These are phyloP conservation scores for Powellomyces hirtus DNA, from an alignment of 192 early-diverging fungal genomes.

Conservation along the genomic window DNA sequence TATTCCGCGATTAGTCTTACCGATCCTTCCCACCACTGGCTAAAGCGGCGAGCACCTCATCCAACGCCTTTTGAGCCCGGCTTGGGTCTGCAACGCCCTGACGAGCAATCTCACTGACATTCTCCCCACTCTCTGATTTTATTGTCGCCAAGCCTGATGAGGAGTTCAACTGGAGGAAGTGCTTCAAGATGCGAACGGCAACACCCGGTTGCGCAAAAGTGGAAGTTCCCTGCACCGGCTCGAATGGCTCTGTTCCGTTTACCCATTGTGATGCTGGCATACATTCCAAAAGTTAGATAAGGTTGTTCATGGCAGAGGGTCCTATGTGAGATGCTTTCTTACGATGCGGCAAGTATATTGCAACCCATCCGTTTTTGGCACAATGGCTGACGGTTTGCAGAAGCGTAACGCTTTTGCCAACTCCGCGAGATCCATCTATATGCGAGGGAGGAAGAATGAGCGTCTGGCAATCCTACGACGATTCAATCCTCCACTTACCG, in stretches of 20 bases:
- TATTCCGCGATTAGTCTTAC: neutral
- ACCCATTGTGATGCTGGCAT: slow-evolving; percentile 9
- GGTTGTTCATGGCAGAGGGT: too few relatives aligned
- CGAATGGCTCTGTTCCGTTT: slow-evolving; percentile 15
- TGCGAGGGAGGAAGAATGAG: neutral
- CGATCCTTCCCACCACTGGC: neutral
- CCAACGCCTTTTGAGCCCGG: slow-evolving; percentile 9
- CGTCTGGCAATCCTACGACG: neutral
- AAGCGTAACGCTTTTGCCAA: slow-evolving; percentile 19
- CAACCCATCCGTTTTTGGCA: slow-evolving; percentile 17
- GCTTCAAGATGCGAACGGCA: neutral
- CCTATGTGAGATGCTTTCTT: neutral
- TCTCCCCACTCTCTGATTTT: neutral
- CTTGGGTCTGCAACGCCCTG: neutral
- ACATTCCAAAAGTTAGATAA: too few relatives aligned
- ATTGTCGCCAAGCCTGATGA: neutral
- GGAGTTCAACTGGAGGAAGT: slow-evolving; percentile 1
- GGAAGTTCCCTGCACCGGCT: neutral
- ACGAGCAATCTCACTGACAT: neutral
- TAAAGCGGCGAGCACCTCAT: slow-evolving; percentile 7
- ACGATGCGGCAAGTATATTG: slow-evolving; percentile 17
- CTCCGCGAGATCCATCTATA: slow-evolving; percentile 19
- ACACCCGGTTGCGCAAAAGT: slow-evolving; percentile 7
- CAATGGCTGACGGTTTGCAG: slow-evolving; percentile 17
- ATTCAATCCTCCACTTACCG: neutral